phyloP scores from a whole-genome alignment of 345 rosid genomes.

The Boechera divaricarpa region DNA sequence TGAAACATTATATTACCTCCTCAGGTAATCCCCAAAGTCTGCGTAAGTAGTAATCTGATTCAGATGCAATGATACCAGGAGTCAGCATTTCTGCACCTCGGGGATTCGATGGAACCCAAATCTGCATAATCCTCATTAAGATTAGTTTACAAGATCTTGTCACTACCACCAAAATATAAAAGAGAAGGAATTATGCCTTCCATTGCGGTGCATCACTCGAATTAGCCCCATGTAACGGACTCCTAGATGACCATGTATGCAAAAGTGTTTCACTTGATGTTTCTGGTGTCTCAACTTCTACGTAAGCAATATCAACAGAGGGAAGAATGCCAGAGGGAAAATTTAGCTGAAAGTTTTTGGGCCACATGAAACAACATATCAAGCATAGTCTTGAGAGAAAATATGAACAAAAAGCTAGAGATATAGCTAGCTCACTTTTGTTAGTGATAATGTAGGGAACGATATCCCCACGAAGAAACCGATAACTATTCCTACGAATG shows the following conservation, averaged over 20 bases:
- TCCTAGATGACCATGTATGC: slow-evolving; percentile 75
- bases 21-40: slow-evolving; percentile 92
- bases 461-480: slow-evolving; percentile 88
- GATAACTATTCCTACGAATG: slow-evolving; percentile 67
- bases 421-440: slow-evolving; percentile 48
- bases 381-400: slow-evolving; percentile 28
- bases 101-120: slow-evolving; percentile 95
- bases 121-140: slow-evolving; percentile 54
- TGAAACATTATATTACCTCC: slow-evolving; percentile 56
- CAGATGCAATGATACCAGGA: slow-evolving; percentile 76
- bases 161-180: neutral
- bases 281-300: slow-evolving; percentile 75
- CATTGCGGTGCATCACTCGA: slow-evolving; percentile 39
- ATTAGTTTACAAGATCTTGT: slow-evolving; percentile 33
- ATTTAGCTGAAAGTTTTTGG: slow-evolving; percentile 59
- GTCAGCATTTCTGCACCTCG: slow-evolving; percentile 92
- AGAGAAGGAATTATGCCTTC: slow-evolving; percentile 49
- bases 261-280: slow-evolving; percentile 70
- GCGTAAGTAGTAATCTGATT: slow-evolving; percentile 76
- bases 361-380: slow-evolving; percentile 19
- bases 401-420: slow-evolving; percentile 23
- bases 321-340: slow-evolving; percentile 65
- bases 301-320: slow-evolving; percentile 62
- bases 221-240: slow-evolving; percentile 38
- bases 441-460: slow-evolving; percentile 72